A percentile compares a stretch with the other conserved stretches of the same genome.
Evolutionary conservation across 2,329 filamentous ascomycete species (phyloP).

Genomic region (Fusarium torulosum): DNA sequence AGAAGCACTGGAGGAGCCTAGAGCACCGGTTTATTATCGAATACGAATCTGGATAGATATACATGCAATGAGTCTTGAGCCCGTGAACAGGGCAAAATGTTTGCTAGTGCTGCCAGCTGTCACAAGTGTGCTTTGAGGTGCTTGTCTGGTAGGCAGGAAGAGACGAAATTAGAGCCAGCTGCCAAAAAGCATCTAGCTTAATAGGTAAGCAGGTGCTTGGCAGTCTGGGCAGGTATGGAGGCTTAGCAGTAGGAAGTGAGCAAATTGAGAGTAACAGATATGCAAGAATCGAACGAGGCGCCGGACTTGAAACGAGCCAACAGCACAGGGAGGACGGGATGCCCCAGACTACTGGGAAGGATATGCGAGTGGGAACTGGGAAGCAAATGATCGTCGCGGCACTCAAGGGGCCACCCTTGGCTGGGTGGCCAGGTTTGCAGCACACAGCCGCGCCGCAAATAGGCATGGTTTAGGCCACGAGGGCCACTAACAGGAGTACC

Average conservation of each 20-base stretch:
- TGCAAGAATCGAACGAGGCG: conserved; percentile 50
- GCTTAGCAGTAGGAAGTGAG: conserved; percentile 2
- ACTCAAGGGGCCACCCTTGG: conserved; percentile 43
- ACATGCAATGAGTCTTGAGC: neutral
- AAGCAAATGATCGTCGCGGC: conserved; percentile 49
- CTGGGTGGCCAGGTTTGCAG: conserved; percentile 24
- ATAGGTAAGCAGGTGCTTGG: neutral
- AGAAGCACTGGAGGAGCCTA: conserved; percentile 1
- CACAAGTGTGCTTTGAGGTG: neutral
- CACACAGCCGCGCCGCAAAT: conserved; percentile 49
- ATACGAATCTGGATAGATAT: conserved; percentile 3
- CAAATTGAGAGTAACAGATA: conserved; percentile 36
- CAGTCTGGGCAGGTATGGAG: neutral
- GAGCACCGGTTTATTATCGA: conserved; percentile 7
- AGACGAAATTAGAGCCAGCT: neutral
- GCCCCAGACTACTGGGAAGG: conserved; percentile 47
- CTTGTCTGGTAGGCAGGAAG: neutral
- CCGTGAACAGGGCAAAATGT: neutral
- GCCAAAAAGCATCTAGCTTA: neutral
- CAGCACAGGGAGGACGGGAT: conserved; percentile 43
- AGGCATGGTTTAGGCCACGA: conserved; percentile 34
- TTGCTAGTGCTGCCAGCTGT: neutral
- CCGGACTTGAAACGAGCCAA: conserved; percentile 46
- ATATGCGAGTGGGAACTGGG: conserved; percentile 25
- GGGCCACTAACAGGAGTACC: neutral